These are phyloP conservation scores for Hippophae tibetana DNA, from an alignment of 306 rosid genomes.

Conservation along the genomic window DNA sequence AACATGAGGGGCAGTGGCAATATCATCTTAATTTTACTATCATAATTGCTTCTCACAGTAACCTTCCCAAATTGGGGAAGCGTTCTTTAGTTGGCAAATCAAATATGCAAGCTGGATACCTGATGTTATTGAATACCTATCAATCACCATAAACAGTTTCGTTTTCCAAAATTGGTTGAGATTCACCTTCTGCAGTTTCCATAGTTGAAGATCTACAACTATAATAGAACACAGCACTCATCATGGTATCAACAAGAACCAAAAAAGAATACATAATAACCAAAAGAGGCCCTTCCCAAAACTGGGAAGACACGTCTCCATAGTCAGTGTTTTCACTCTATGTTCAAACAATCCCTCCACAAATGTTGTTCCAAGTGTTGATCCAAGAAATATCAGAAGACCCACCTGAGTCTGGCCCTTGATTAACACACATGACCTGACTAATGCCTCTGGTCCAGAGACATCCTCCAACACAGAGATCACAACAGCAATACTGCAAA, in stretches of 20 bases:
- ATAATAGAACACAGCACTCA: constrained; percentile 35
- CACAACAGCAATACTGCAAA: constrained; percentile 71
- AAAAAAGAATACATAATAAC: constrained; percentile 89
- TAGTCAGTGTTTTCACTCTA: constrained; percentile 83
- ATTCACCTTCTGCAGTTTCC: constrained; percentile 34
- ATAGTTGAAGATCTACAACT: constrained; percentile 19
- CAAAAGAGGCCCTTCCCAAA: constrained; percentile 98
- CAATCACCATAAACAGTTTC: constrained; percentile 27
- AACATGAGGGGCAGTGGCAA: no score
- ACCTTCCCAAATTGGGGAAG: no score
- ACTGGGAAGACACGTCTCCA: constrained; percentile 87
- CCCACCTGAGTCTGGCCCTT: constrained; percentile 94
- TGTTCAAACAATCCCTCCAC: constrained; percentile 94
- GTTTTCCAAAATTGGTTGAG: constrained; percentile 43
- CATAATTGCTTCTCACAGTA: no score
- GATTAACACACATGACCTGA: constrained; percentile 57
- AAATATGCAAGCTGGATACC: constrained; percentile 7
- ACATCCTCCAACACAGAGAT: constrained; percentile 82
- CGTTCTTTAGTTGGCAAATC: constrained; percentile 2
- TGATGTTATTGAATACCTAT: constrained; percentile 40
- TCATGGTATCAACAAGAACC: constrained; percentile 83
- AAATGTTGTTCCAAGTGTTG: constrained; percentile 78
- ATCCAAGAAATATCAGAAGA: constrained; percentile 70
- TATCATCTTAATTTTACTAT: no score
- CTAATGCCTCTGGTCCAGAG: constrained; percentile 84